Evolutionary conservation across 768 basidiomycete genomes (phyloP).

Genomic region (Psilocybe tampanensis): DNA sequence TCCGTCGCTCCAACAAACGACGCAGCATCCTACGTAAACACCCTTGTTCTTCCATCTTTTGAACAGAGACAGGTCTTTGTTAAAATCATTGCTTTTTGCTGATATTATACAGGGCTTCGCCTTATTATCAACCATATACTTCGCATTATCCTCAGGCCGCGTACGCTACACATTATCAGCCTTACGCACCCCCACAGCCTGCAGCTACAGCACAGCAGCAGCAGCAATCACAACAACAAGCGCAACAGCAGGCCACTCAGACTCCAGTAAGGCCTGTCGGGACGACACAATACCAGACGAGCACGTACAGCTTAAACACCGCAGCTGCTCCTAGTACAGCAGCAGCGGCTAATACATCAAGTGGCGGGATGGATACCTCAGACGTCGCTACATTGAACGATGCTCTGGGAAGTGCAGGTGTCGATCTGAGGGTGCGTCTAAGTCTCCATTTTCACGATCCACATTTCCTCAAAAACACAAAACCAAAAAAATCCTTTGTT

Average conservation of each 20-base stretch:
- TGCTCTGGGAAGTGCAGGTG: conserved; percentile 84
- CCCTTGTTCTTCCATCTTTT: conserved; percentile 21
- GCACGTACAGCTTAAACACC: conserved; percentile 23
- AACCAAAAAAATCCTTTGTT: too few species aligned
- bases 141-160: conserved; percentile 47
- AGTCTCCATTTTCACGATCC: neutral
- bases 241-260: conserved; percentile 27
- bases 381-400: conserved; percentile 84
- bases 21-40: conserved; percentile 43
- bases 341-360: conserved; percentile 24
- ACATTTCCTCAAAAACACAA: neutral
- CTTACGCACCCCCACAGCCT: conserved; percentile 31
- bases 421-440: conserved; percentile 72
- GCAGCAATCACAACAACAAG: conserved; percentile 26
- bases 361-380: conserved; percentile 54
- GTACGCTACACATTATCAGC: conserved; percentile 49
- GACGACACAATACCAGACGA: conserved; percentile 20
- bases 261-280: conserved; percentile 22
- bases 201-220: conserved; percentile 27
- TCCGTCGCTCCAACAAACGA: conserved; percentile 64
- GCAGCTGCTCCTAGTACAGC: conserved; percentile 17
- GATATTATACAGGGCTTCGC: conserved; percentile 37
- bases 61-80: conserved; percentile 17
- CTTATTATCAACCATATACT: conserved; percentile 50
- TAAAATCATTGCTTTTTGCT: conserved; percentile 18